Percentiles rank a stretch among this genome's conserved stretches.
Conservation (phyloP, 331 rosid genomes). For the Rosa hybrid region DNA sequence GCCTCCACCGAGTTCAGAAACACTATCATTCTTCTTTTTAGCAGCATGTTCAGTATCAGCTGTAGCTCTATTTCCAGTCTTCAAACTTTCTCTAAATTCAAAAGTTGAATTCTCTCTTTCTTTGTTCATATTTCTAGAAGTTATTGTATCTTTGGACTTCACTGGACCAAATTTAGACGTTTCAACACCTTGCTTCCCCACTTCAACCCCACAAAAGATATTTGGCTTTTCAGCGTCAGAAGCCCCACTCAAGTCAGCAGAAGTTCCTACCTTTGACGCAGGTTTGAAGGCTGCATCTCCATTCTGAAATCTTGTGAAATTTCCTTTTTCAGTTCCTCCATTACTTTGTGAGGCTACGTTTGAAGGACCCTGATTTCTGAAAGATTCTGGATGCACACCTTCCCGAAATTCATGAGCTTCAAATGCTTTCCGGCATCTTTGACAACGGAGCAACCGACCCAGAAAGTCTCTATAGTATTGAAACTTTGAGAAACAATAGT, state of each 20-base stretch:
- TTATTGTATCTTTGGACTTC: slow-evolving; percentile 38
- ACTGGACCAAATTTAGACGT: slow-evolving; percentile 33
- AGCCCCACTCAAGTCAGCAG: slow-evolving; percentile 33
- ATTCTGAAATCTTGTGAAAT: slow-evolving; percentile 26
- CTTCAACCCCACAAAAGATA: slow-evolving; percentile 35
- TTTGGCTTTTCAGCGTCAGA: slow-evolving; percentile 38
- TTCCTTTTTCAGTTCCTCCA: slow-evolving; percentile 27
- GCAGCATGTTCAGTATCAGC: slow-evolving; percentile 24
- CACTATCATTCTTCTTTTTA: slow-evolving; percentile 26
- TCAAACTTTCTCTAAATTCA: slow-evolving; percentile 36
- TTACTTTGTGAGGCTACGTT: slow-evolving; percentile 39
- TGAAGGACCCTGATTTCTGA: slow-evolving; percentile 36
- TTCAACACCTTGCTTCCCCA: slow-evolving; percentile 36
- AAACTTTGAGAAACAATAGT: slow-evolving; percentile 49
- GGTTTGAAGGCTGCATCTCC: slow-evolving; percentile 22
- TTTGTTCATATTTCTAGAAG: slow-evolving; percentile 33
- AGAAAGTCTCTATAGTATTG: slow-evolving; percentile 47
- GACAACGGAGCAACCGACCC: slow-evolving; percentile 51
- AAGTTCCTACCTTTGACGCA: slow-evolving; percentile 31
- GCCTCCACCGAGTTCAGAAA: slow-evolving; percentile 32
- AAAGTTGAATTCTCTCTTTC: slow-evolving; percentile 51
- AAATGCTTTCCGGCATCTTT: slow-evolving; percentile 47
- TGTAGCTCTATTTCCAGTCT: slow-evolving; percentile 13
- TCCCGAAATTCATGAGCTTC: slow-evolving; percentile 51
- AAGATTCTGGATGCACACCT: slow-evolving; percentile 32